Percentiles rank a stretch among this genome's conserved stretches.
These are phyloP conservation scores for Thecaphora thlaspeos DNA, from an alignment of 1,284 basidiomycete species.

Conservation along the genomic window DNA sequence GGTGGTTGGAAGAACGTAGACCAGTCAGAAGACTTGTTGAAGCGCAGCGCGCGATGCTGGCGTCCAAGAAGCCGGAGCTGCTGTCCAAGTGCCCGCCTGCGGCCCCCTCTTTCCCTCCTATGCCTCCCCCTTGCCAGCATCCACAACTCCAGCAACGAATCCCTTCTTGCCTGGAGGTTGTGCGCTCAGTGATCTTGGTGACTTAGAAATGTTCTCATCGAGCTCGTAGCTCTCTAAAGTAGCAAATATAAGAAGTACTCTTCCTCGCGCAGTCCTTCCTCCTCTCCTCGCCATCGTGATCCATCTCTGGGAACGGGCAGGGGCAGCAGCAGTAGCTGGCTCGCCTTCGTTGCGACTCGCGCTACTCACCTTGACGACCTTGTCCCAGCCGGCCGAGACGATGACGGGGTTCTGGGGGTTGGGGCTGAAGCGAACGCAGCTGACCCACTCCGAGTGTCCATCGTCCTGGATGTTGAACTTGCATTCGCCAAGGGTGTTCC, in stretches of 20 bases:
- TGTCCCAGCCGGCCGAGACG: constrained; percentile 99
- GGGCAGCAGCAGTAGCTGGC: not conserved
- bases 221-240: constrained; percentile 70
- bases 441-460: constrained; percentile 78
- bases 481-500: constrained; percentile 99
- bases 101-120: no score
- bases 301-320: no score
- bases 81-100: not conserved
- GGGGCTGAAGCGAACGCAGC: constrained; percentile 98
- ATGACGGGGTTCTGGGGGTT: constrained; percentile 98
- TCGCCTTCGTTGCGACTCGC: no score
- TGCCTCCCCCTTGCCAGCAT: no score
- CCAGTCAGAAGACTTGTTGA: no score
- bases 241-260: constrained; percentile 69
- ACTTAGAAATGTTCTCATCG: constrained; percentile 69
- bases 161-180: constrained; percentile 3
- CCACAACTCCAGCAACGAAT: not conserved
- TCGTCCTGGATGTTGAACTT: constrained; percentile 99
- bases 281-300: not conserved
- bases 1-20: no score
- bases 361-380: constrained; percentile 91
- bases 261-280: constrained; percentile 54
- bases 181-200: constrained; percentile 74
- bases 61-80: not conserved
- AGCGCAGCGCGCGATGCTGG: no score